phyloP scores from a whole-genome alignment of 352 stramenopile species.

The Phytopythium montanum region DNA sequence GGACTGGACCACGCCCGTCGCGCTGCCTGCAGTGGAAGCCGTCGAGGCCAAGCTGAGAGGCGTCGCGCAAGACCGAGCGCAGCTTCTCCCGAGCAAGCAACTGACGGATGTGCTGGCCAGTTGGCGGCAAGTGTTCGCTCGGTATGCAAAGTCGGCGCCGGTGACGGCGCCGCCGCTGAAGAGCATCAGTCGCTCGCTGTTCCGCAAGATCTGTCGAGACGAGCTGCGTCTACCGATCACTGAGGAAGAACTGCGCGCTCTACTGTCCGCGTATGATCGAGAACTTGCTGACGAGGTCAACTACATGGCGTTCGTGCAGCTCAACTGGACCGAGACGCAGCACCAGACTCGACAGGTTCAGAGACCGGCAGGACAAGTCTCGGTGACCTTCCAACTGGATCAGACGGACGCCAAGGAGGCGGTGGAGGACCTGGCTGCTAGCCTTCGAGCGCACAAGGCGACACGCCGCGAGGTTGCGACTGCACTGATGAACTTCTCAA shows the following conservation, averaged over 20 bases:
- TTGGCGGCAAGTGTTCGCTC: conserved; percentile 40
- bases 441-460: conserved; percentile 11
- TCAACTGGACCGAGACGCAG: conserved; percentile 48
- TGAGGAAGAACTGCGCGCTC: conserved; percentile 40
- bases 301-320: conserved; percentile 40
- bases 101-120: conserved; percentile 31
- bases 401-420: conserved; percentile 13
- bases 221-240: conserved; percentile 36
- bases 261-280: conserved; percentile 58
- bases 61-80: conserved; percentile 30
- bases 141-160: conserved; percentile 19
- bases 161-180: conserved; percentile 12
- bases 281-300: conserved; percentile 48
- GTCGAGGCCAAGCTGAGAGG: conserved; percentile 49
- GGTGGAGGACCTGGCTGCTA: conserved; percentile 13
- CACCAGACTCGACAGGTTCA: conserved; percentile 16
- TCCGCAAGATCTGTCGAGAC: conserved; percentile 33
- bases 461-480: conserved; percentile 11
- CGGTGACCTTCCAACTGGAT: conserved; percentile 5
- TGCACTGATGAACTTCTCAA: conserved; percentile 13
- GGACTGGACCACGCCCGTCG: conserved; percentile 54
- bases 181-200: conserved; percentile 28
- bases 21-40: conserved; percentile 28
- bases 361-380: background rate
- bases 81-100: conserved; percentile 22